Conservation (phyloP, 78 protist genomes). For the Dictyostelium citrinum region DNA sequence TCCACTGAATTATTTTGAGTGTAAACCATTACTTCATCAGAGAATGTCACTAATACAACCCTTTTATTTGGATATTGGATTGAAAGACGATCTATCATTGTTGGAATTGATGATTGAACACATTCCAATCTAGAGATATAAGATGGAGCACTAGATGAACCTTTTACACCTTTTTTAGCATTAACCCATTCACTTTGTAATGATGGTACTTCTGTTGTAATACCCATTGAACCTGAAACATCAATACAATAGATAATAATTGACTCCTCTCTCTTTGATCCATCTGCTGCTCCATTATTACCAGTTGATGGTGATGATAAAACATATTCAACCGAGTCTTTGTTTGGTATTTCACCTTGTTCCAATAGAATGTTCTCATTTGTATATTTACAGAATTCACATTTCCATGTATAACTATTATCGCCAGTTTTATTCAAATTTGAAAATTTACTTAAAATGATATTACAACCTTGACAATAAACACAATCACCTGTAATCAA, state of each 20-base stretch:
- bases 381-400: slow-evolving; percentile 57
- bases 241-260: slow-evolving; percentile 80
- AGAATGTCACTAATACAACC: slow-evolving; percentile 83
- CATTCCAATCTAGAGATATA: slow-evolving; percentile 85
- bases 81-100: slow-evolving; percentile 67
- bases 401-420: slow-evolving; percentile 2
- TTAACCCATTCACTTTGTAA: slow-evolving; percentile 62
- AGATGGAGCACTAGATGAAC: not conserved
- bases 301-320: slow-evolving; percentile 32
- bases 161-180: not conserved
- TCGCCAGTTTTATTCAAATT: not conserved
- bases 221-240: slow-evolving; percentile 86
- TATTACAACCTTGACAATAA: slow-evolving; percentile 64
- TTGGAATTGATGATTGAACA: slow-evolving; percentile 81
- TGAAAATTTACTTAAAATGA: slow-evolving; percentile 34
- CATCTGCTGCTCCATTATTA: not conserved
- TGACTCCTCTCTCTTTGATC: slow-evolving; percentile 1
- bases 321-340: slow-evolving; percentile 70
- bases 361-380: slow-evolving; percentile 42
- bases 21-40: slow-evolving; percentile 78
- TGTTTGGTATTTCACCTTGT: slow-evolving; percentile 61
- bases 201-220: slow-evolving; percentile 79
- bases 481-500: slow-evolving; percentile 78
- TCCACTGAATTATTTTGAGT: not conserved
- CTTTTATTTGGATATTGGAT: slow-evolving; percentile 62